Base-by-base conservation (phyloP, 805 yeast species). In the Candida quercuum region DNA sequence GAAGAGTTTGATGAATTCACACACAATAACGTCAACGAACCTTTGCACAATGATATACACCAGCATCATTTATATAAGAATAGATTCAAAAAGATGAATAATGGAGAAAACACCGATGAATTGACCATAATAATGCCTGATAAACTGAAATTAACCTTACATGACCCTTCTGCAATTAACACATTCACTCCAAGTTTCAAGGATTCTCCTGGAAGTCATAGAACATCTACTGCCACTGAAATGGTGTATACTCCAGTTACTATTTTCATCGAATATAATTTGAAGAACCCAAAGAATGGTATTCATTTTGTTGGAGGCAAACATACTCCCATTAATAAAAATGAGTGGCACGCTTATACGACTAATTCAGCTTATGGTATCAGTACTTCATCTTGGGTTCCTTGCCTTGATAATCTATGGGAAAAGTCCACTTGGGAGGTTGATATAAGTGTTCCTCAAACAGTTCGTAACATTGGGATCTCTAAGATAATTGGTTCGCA, bases 351-450 rank as follows among this genome's bases (percentile, higher is more conserved):
- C 52, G 94, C 86, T 2, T 88, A 84, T 59, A 91, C 98, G 0
- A 69, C 76, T 2, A 89, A 91, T 52, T 71, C 86, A 5, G 88
- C 86, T 21, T 61, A 81, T 32, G 86, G 87, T 14, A 71, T 83
- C 4, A 76, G 93, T 13, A 85, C 98, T 0, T 86, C 96, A 3
- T 82, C 88, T n/a, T 93, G 99, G 99, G 84, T 93, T 34, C 99
- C 99, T 0, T 93, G 99, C 56, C 72, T 93, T 6, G 97, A 93
- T 46, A 85, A 82, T 32, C 59, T 88, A 23, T 82, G 89, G 74
- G 96, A 88, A 49, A 75, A 86, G 43, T 82, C 85, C 30, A 83
- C 96, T 1, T 93, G 98, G 98, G 88, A 88, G 45, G 56, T 93
- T 9, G 95, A 86, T 53, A 67, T 93, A n/a, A 76, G 81, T 43